A percentile compares a stretch with the other conserved stretches of the same genome.
phyloP scores from a whole-genome alignment of 164 flowering plant genomes.

The Sextonia rubra region DNA sequence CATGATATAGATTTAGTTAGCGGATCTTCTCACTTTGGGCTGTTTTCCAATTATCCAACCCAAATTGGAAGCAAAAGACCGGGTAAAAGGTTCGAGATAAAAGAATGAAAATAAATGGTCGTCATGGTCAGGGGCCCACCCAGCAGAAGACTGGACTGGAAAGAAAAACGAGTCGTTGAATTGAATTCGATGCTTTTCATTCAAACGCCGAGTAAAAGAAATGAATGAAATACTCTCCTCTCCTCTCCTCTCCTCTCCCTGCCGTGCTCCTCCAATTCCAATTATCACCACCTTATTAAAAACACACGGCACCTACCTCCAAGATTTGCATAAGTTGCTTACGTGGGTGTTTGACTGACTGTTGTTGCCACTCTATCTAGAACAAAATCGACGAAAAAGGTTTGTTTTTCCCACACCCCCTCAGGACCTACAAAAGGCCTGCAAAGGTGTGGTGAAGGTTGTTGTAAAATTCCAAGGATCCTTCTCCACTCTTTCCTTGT shows the following conservation, averaged over 20 bases:
- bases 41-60: too few species aligned
- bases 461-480: background rate
- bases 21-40: too few species aligned
- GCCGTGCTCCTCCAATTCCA: too few species aligned
- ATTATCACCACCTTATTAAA: too few species aligned
- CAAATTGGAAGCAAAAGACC: too few species aligned
- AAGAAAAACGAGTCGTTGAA: too few species aligned
- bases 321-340: background rate
- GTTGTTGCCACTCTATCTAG: background rate
- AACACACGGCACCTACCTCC: too few species aligned
- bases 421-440: constrained; percentile 10
- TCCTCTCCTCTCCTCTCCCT: background rate
- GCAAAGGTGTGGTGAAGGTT: constrained; percentile 7
- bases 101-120: background rate
- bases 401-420: background rate
- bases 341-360: background rate
- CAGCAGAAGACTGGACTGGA: too few species aligned
- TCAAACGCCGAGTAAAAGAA: background rate
- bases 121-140: background rate
- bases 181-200: too few species aligned
- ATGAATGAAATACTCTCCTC: too few species aligned
- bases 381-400: background rate
- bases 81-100: background rate
- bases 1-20: too few species aligned
- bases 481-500: background rate